Base-by-base conservation (phyloP, 768 basidiomycete species). In the Suillus subaureus region DNA sequence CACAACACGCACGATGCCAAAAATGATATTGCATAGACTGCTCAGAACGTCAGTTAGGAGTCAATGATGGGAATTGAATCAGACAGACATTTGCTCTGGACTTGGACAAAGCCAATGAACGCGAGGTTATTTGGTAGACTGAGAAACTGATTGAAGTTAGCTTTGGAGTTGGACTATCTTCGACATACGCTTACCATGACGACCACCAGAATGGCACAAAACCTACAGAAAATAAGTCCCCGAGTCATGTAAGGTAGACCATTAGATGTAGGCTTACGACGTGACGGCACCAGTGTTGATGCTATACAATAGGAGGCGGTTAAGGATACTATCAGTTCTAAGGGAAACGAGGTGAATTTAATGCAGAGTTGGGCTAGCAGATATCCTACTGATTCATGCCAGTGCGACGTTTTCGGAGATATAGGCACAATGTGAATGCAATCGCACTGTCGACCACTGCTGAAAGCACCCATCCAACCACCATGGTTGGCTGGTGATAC, bases 11-110 rank as follows among this genome's bases (percentile, higher is more conserved):
- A 71, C 70, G 63, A 71, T 51, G 70, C 65, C 16, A 67, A 52
- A 15, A 67, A 60, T n/a, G 70, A 71, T 52, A 71, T 52, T 1
- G 68, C 70, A 28, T 71, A 69, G 18, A 69, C 70, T 69, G 39
- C 4, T 31, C 5, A 43, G 28, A 35, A 40, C 9, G 37, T 40
- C 13, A 42, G 21, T 21, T 12, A 49, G 23, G 35, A 16, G n/a
- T 39, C 52, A 42, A 16, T 2, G 23, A 33, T 35, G 1, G 40
- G 4, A 33, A 45, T 2, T 2, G 5, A 62, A 39, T 28, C 11
- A 26, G 16, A 64, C 69, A 57, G 39, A 70, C 69, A 8, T 70
- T 64, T 63, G 16, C 68, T 70, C 26, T 70, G 66, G 16, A 67
- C 68, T 31, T 70, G 69, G 6, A 69, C 52, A 39, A 69, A 70